Percentiles rank a stretch among this genome's conserved stretches.
phyloP scores from a whole-genome alignment of 371 early-diverging fungal species.

The Circinella minor region DNA sequence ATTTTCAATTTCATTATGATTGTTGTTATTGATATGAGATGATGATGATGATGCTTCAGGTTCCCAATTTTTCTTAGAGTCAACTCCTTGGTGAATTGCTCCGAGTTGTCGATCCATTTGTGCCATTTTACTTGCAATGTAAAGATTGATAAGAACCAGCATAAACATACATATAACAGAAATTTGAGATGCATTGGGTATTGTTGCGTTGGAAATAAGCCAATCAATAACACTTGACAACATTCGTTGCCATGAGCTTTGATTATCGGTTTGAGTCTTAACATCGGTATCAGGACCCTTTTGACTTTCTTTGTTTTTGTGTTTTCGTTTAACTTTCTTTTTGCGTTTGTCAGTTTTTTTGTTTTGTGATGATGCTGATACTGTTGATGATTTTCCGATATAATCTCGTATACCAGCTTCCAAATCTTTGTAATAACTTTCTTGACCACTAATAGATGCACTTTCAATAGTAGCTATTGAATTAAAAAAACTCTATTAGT shows the following conservation, averaged over 20 bases:
- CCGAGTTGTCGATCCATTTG: slow-evolving; percentile 37
- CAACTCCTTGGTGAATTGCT: slow-evolving; percentile 11
- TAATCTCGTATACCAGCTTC: slow-evolving; percentile 46
- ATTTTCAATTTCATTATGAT: slow-evolving; percentile 10
- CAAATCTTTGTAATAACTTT: slow-evolving; percentile 58
- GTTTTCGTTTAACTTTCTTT: slow-evolving; percentile 16
- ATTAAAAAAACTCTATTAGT: not conserved
- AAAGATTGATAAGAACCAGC: slow-evolving; percentile 41
- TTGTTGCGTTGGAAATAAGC: slow-evolving; percentile 18
- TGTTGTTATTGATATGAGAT: not conserved
- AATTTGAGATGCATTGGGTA: slow-evolving; percentile 30
- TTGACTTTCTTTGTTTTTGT: slow-evolving; percentile 14
- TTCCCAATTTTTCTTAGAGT: not conserved
- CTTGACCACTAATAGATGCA: slow-evolving; percentile 71
- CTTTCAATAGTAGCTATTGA: slow-evolving; percentile 67
- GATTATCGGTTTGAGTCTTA: not conserved
- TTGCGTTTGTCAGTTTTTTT: slow-evolving; percentile 11
- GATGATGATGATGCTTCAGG: not conserved
- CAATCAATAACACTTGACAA: slow-evolving; percentile 11
- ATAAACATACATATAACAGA: slow-evolving; percentile 39
- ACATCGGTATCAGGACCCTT: slow-evolving; percentile 2
- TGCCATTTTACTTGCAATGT: slow-evolving; percentile 46
- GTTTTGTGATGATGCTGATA: not conserved
- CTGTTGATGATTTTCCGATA: not conserved
- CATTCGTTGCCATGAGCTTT: slow-evolving; percentile 3